phyloP scores from a whole-genome alignment of 2,329 filamentous ascomycete species.

The Bipolaris gigantea region DNA sequence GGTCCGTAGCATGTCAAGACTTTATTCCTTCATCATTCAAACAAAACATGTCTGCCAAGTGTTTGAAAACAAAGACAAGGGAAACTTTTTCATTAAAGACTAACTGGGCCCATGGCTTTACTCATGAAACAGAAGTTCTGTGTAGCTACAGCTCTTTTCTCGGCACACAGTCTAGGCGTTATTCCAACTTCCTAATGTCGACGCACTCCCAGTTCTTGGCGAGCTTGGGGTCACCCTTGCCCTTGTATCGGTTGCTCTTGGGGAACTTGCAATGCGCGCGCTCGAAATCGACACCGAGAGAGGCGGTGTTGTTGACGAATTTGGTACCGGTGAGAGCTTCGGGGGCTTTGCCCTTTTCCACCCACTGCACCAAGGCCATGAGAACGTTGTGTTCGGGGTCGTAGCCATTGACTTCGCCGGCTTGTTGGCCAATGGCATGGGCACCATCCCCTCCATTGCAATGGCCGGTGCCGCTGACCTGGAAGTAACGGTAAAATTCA shows the following conservation, averaged over 20 bases:
- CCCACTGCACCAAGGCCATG: conserved; percentile 53
- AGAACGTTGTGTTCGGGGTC: conserved; percentile 51
- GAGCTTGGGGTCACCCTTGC: conserved; percentile 33
- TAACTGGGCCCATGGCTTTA: background rate
- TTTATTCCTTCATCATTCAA: background rate
- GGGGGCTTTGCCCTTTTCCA: conserved; percentile 49
- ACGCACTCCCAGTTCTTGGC: conserved; percentile 42
- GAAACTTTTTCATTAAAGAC: background rate
- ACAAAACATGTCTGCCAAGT: background rate
- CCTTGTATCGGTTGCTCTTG: conserved; percentile 39
- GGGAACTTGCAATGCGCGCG: conserved; percentile 46
- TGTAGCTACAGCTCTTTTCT: background rate
- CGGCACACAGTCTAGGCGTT: background rate
- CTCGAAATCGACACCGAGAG: conserved; percentile 36
- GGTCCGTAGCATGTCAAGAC: background rate
- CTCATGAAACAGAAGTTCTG: background rate
- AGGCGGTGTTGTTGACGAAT: conserved; percentile 35
- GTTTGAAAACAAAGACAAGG: too few relatives aligned
- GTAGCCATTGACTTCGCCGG: conserved; percentile 22
- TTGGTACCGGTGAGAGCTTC: conserved; percentile 42
- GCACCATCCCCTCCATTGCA: conserved; percentile 55
- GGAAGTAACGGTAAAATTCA: conserved; percentile 56
- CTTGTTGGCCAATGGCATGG: conserved; percentile 36
- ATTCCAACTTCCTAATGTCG: background rate
- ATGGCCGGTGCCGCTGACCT: conserved; percentile 56